These are phyloP conservation scores for Geranium brycei DNA, from an alignment of 345 rosid genomes.

Conservation along the genomic window DNA sequence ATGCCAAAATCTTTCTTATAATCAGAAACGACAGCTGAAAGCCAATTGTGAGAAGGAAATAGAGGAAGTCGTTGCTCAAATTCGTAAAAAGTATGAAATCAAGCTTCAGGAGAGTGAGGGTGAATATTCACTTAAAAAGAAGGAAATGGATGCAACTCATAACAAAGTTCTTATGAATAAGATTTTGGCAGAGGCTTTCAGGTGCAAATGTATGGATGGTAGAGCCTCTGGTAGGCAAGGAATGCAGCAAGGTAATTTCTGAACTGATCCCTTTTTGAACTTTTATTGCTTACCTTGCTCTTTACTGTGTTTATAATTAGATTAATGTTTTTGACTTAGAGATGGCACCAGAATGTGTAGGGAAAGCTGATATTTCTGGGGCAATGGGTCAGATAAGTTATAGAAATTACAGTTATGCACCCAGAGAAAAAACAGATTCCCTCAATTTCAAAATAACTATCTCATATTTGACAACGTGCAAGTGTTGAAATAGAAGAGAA, in stretches of 20 bases:
- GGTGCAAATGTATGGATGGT: constrained; percentile 33
- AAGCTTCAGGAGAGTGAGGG: constrained; percentile 30
- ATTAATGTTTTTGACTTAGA: too few species aligned
- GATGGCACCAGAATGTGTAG: too few species aligned
- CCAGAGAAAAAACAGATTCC: too few species aligned
- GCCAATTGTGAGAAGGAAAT: constrained; percentile 45
- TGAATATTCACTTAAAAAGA: constrained; percentile 18
- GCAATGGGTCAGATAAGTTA: too few species aligned
- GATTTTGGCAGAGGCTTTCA: constrained; percentile 48
- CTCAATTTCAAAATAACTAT: too few species aligned
- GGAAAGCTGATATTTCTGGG: too few species aligned
- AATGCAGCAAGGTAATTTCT: constrained; percentile 26
- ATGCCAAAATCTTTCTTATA: background rate
- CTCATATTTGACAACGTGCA: too few species aligned
- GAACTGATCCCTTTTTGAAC: background rate
- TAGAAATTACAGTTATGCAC: too few species aligned
- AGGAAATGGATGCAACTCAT: constrained; percentile 28
- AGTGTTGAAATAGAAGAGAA: too few species aligned
- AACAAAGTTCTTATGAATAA: constrained; percentile 31
- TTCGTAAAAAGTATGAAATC: constrained; percentile 30
- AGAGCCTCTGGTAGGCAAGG: constrained; percentile 13
- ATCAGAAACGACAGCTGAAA: constrained; percentile 15
- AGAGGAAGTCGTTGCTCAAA: constrained; percentile 30
- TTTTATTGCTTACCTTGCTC: background rate
- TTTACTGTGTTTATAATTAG: too few species aligned